Evolutionary conservation across 306 rosid species (phyloP), one percentile per base, ranked within the genome.

Genomic region (Prunus campanulata): DNA sequence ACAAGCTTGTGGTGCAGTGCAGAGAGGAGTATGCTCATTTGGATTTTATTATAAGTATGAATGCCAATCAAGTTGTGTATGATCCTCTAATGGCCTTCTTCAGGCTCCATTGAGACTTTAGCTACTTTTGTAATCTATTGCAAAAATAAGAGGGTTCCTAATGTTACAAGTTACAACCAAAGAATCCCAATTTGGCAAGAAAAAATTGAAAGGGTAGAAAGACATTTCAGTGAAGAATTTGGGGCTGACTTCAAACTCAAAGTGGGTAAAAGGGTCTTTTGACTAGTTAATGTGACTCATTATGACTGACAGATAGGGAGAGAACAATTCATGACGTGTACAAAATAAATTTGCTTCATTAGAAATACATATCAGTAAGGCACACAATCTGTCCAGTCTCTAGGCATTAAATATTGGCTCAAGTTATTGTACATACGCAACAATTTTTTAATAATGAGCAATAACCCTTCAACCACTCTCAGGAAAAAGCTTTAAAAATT

Each of bases 11-110:
- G 9, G 89, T 86, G 44, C 91, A 86, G 81, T 90, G 75, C 56
- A 74, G 82, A 54, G 86, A 89, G 68, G 91, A 90, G 68, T 90
- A 93, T 86, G 97, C 94, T 63, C 97, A 93, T 86, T 77, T 89
- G 27, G 97, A 90, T 87, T 93, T 82, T 84, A 90, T 93, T 76
- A 82, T 93, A 92, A 93, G 85, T 25, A 85, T 71, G 68, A 90
- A 85, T 81, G 97, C 96, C 62, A 80, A 85, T 69, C 83, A 80
- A 82, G 86, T 76, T 80, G 86, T 89, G 25, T 90, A 90, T 81
- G 89, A 87, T 60, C 96, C 97, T 80, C 83, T 90, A 22, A 78
- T 93, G 48, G 83, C 94, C 80, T 93, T 93, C 91, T 83, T 93
- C 65, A 79, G 67, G 69, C 22, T 78, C 77, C 86, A 87, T 57